phyloP scores from a whole-genome alignment of 139 green algal genomes.

The Picocystis salinarum region DNA sequence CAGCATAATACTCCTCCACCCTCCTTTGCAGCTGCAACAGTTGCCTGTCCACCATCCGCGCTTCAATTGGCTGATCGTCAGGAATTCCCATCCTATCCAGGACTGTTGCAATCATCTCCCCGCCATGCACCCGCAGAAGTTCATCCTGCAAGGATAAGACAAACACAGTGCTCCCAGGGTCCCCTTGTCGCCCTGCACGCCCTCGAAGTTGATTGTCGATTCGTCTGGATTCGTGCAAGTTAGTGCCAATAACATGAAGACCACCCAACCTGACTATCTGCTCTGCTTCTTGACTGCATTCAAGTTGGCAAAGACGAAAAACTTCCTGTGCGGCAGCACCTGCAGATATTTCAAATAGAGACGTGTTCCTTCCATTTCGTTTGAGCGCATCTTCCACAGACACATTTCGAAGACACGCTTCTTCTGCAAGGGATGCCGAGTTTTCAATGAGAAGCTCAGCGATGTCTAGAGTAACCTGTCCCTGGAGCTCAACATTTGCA shows the following conservation, averaged over 20 bases:
- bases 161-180: slow-evolving; percentile 20
- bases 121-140: slow-evolving; percentile 1
- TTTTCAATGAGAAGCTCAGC: no score
- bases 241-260: slow-evolving; percentile 30
- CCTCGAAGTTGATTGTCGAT: slow-evolving; percentile 32
- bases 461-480: no score
- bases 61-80: not conserved
- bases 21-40: slow-evolving; percentile 1
- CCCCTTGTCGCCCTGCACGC: slow-evolving; percentile 21
- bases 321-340: no score
- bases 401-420: no score
- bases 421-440: no score
- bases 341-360: no score
- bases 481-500: not conserved
- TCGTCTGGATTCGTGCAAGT: slow-evolving; percentile 21
- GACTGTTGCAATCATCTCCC: slow-evolving; percentile 1
- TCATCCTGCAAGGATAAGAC: slow-evolving; percentile 14
- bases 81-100: slow-evolving; percentile 1
- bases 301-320: not conserved
- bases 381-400: no score
- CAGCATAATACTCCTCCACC: slow-evolving; percentile 2
- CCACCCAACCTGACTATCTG: slow-evolving; percentile 15
- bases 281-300: slow-evolving; percentile 12
- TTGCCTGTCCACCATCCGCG: not conserved
- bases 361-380: no score